Base-by-base conservation (phyloP, 1,284 basidiomycete species). In the Mycosarcoma mackinlayi region DNA sequence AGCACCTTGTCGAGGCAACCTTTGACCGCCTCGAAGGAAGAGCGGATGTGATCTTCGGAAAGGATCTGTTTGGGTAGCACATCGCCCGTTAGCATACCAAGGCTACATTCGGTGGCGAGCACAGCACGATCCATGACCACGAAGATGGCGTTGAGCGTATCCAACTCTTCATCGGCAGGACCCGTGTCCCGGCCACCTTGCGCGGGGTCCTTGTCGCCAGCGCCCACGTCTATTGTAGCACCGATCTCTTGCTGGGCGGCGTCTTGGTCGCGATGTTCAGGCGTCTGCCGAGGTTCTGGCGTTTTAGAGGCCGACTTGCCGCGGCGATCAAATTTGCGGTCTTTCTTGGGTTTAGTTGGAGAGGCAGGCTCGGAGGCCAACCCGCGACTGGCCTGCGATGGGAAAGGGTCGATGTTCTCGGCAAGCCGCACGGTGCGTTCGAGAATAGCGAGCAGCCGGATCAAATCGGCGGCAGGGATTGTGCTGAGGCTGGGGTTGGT, bases 1-100 rank as follows among this genome's bases (percentile, higher is more conserved):
- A 97, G 86, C 39, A 93, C 86, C 78, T 88, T 88, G 1, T 88
- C 88, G 23, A 97, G 87, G 60, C 91, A 89, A 59, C 90, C 89
- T 80, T 94, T 94, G 66, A 93, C 86, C 0, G 89, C 86, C 34
- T 85, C 85, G 8, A 97, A 86, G 78, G 92, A 93, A 0, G 87
- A 85, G 0, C 89, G 89, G 56, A 98, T 90, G 13, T 94, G 85
- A 80, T 98, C 94, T 80, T 98, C 94, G 0, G 94, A 95, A 80
- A 76, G 54, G 92, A 95, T 30, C 92, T 84, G 91, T 92, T 78
- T 76, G 3, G 91, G 88, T 44, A 95, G 84, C 24, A 89, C 86
- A 66, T 93, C 91, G 31, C 89, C 89, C 0, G 88, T 88, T 14
- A 96, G 86, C 7, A 95, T 83, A 0, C 89, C 87, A 57, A 96